These are phyloP conservation scores for Trichoderma reesei DNA, from an alignment of 495 filamentous ascomycete species.

Conservation along the genomic window DNA sequence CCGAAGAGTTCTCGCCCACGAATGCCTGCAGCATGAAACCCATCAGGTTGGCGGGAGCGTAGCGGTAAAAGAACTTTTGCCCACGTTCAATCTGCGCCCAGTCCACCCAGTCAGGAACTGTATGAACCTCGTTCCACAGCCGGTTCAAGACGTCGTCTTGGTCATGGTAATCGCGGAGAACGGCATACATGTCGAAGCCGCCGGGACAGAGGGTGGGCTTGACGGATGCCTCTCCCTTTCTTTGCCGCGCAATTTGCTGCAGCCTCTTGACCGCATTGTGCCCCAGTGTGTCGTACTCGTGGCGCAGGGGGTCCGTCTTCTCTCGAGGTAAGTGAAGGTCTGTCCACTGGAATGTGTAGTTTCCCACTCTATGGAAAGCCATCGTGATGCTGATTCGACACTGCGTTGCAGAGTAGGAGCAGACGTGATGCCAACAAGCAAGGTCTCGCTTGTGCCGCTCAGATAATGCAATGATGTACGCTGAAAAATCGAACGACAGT, in stretches of 20 bases:
- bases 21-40: constrained; percentile 11
- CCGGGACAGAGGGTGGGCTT: constrained; percentile 14
- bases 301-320: constrained; percentile 32
- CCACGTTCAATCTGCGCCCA: constrained; percentile 62
- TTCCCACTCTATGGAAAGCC: constrained; percentile 14
- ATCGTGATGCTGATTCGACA: background rate
- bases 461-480: too few relatives aligned
- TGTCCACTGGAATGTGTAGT: constrained; percentile 38
- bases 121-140: constrained; percentile 55
- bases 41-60: constrained; percentile 51
- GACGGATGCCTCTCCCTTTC: background rate
- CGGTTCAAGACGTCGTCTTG: constrained; percentile 36
- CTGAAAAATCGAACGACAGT: too few relatives aligned
- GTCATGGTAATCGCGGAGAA: constrained; percentile 32
- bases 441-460: too few relatives aligned
- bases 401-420: too few relatives aligned
- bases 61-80: constrained; percentile 54
- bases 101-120: constrained; percentile 62
- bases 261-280: constrained; percentile 31
- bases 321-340: constrained; percentile 32
- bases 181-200: constrained; percentile 28
- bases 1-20: constrained; percentile 21
- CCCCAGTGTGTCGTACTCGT: constrained; percentile 36
- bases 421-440: too few relatives aligned
- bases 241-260: constrained; percentile 27